Conservation (phyloP, 768 basidiomycete species). For the Rhizopogon roseolus region DNA sequence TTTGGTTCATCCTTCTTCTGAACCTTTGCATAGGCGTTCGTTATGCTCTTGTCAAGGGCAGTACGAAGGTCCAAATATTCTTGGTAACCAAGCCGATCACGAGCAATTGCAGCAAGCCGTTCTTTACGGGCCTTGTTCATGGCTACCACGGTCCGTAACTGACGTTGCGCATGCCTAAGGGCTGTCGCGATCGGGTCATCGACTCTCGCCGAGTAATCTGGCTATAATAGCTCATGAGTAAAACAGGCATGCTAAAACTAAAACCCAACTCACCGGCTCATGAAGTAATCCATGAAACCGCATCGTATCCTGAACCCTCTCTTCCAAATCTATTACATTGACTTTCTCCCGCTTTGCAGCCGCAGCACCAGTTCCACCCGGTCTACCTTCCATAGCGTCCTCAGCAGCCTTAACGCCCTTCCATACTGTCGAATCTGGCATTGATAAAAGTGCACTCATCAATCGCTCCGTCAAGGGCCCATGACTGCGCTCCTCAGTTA, state of each 20-base stretch:
- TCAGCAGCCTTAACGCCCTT: conserved; percentile 80
- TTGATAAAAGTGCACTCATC: conserved; percentile 68
- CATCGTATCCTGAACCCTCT: conserved; percentile 70
- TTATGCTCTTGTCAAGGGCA: conserved; percentile 81
- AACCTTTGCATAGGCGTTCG: conserved; percentile 66
- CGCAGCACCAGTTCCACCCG: conserved; percentile 75
- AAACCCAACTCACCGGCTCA: conserved; percentile 49
- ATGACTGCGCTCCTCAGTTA: conserved; percentile 74
- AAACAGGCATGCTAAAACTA: background rate
- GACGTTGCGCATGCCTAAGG: conserved; percentile 81
- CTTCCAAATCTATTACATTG: conserved; percentile 77
- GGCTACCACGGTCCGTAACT: conserved; percentile 70
- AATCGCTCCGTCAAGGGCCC: conserved; percentile 86
- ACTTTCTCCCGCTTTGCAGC: conserved; percentile 70
- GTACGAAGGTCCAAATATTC: conserved; percentile 87
- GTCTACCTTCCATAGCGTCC: conserved; percentile 80
- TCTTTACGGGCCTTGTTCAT: conserved; percentile 81
- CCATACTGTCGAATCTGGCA: conserved; percentile 59
- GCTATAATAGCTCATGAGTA: conserved; percentile 35
- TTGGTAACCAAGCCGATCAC: conserved; percentile 85
- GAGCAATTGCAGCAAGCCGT: conserved; percentile 70
- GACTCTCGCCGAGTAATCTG: conserved; percentile 70
- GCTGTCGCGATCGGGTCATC: conserved; percentile 94
- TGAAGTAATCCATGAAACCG: conserved; percentile 69
- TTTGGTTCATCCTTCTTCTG: conserved; percentile 81